A percentile compares a stretch with the other conserved stretches of the same genome.
phyloP scores from a whole-genome alignment of 257 asterid genomes.

The Vinca minor region DNA sequence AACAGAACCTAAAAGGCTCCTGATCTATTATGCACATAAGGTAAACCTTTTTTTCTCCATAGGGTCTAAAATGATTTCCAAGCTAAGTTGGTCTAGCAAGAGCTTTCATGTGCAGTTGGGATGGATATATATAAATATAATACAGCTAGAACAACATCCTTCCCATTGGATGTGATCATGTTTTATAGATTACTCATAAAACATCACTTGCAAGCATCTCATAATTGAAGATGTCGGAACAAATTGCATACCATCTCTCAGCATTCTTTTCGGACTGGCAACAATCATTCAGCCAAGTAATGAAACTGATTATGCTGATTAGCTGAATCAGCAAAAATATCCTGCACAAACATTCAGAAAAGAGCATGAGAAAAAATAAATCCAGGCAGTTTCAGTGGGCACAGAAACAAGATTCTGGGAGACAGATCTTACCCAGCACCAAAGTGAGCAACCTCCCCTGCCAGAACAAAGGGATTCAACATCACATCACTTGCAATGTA shows the following conservation, averaged over 20 bases:
- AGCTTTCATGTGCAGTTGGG: not conserved
- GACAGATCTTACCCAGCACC: slow-evolving; percentile 40
- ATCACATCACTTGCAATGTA: slow-evolving; percentile 8
- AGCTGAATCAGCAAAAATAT: slow-evolving; percentile 45
- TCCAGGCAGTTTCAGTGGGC: not conserved
- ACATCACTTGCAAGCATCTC: not conserved
- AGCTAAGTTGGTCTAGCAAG: not conserved
- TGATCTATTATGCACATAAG: not conserved
- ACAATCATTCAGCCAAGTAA: slow-evolving; percentile 41
- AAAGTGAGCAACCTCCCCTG: slow-evolving; percentile 47
- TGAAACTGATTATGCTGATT: slow-evolving; percentile 43
- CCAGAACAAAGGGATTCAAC: slow-evolving; percentile 5
- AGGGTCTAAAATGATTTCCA: not conserved
- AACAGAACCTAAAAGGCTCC: not conserved
- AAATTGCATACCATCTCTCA: slow-evolving; percentile 32
- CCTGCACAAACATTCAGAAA: slow-evolving; percentile 23
- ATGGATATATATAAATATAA: too few relatives aligned
- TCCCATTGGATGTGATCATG: not conserved
- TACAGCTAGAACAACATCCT: not conserved
- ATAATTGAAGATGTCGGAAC: not conserved
- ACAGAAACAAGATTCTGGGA: not conserved
- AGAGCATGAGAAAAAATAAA: not conserved
- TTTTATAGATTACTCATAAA: not conserved
- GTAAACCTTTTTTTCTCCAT: too few relatives aligned
- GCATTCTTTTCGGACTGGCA: slow-evolving; percentile 35